Conservation (phyloP, 2,329 filamentous ascomycete species). For the Trichoderma sp. region DNA sequence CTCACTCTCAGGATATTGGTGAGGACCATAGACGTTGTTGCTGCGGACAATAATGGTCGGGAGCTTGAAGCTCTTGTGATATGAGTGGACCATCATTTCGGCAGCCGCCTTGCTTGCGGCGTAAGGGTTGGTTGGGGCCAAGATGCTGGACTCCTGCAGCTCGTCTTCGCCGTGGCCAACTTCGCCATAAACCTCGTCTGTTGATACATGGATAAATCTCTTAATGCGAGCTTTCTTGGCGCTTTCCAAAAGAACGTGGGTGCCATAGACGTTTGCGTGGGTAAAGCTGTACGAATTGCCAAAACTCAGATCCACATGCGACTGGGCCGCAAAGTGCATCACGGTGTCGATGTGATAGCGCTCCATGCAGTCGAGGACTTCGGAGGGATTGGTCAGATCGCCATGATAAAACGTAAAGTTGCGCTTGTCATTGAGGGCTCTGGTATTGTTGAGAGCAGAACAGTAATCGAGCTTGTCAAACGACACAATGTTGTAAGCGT, state of each 20-base stretch:
- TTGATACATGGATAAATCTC: constrained; percentile 78
- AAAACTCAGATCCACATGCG: constrained; percentile 79
- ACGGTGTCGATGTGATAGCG: constrained; percentile 73
- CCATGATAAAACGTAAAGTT: constrained; percentile 81
- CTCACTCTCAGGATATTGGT: constrained; percentile 81
- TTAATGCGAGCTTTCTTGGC: constrained; percentile 68
- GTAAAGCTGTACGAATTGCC: constrained; percentile 80
- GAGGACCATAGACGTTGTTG: constrained; percentile 83
- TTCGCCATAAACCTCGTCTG: constrained; percentile 83
- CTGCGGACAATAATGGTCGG: constrained; percentile 76
- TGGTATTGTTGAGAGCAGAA: constrained; percentile 75
- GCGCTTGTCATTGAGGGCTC: constrained; percentile 60
- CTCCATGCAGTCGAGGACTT: constrained; percentile 69
- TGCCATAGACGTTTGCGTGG: constrained; percentile 77
- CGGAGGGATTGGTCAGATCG: constrained; percentile 68
- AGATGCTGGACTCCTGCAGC: constrained; percentile 67
- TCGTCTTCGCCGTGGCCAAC: constrained; percentile 70
- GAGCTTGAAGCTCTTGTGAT: constrained; percentile 77
- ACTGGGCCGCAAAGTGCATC: constrained; percentile 83
- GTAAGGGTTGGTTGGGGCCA: constrained; percentile 79
- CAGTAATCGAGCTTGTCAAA: constrained; percentile 87
- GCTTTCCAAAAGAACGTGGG: constrained; percentile 77
- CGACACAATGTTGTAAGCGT: constrained; percentile 74
- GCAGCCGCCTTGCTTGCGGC: constrained; percentile 77
- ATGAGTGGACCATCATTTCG: constrained; percentile 85